Percentiles rank a stretch among this genome's conserved stretches.
These are phyloP conservation scores for Serendipita indica DNA, from an alignment of 768 basidiomycete genomes.

Conservation along the genomic window DNA sequence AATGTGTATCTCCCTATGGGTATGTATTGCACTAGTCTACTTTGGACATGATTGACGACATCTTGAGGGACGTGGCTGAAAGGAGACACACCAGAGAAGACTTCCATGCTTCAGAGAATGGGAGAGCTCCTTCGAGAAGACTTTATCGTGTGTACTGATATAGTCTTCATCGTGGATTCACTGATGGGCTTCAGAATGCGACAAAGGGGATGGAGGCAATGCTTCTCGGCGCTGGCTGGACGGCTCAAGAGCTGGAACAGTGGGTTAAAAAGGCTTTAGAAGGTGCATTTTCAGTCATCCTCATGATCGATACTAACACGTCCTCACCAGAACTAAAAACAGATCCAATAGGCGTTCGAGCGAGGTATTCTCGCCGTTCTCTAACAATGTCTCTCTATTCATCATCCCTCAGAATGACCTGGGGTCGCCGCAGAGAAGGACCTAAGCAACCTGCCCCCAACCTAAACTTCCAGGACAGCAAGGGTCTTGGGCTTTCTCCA, in stretches of 20 bases:
- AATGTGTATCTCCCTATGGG: not conserved
- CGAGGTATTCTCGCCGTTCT: no score
- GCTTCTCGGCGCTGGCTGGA: not conserved
- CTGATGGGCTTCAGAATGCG: not conserved
- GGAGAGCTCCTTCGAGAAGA: not conserved
- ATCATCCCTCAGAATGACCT: not conserved
- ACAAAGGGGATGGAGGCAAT: not conserved
- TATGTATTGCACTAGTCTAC: no score
- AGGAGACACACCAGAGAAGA: not conserved
- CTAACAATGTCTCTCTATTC: no score
- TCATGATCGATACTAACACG: no score
- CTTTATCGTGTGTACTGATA: not conserved
- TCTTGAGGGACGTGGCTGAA: no score
- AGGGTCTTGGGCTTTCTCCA: not conserved
- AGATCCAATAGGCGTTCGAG: not conserved
- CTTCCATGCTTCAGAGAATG: no score
- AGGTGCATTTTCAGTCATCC: not conserved
- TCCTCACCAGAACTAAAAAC: no score
- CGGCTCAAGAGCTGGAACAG: not conserved
- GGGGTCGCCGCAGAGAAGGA: not conserved
- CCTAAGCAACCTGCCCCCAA: not conserved
- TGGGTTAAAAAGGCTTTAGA: not conserved
- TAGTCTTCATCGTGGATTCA: not conserved
- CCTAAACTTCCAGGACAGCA: not conserved
- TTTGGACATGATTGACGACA: not conserved